Evolutionary conservation across 2,329 filamentous ascomycete genomes (phyloP).

Genomic region (Aspergillus intermedius): DNA sequence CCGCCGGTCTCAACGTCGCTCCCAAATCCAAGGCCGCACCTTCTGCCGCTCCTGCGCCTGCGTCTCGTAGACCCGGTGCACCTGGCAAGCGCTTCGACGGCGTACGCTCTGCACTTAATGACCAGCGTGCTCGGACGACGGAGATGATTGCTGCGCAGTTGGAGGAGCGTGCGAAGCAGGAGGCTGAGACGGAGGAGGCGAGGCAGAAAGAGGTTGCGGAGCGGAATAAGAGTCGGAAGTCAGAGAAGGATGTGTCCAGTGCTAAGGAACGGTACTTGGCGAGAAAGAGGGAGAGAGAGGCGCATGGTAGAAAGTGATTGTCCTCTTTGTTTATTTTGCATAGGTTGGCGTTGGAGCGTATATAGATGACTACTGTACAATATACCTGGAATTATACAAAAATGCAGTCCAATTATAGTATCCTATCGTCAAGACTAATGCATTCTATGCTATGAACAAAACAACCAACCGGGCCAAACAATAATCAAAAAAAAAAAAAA

Average conservation of each 20-base stretch:
- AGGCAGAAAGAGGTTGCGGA: slow-evolving; percentile 48
- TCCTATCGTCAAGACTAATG: neutral
- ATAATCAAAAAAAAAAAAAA: neutral
- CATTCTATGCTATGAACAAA: slow-evolving; percentile 2
- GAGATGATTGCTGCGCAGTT: slow-evolving; percentile 56
- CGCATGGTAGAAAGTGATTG: slow-evolving; percentile 17
- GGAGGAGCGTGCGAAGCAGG: slow-evolving; percentile 49
- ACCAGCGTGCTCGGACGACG: slow-evolving; percentile 51
- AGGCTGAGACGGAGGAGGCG: slow-evolving; percentile 52
- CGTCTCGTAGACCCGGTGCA: slow-evolving; percentile 10
- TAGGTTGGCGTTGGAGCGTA: neutral
- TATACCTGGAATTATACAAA: neutral
- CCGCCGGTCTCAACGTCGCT: slow-evolving; percentile 56
- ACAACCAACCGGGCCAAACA: neutral
- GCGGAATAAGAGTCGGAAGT: slow-evolving; percentile 54
- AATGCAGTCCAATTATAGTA: neutral
- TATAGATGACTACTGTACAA: neutral
- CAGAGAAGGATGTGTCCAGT: slow-evolving; percentile 51
- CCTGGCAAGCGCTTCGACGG: slow-evolving; percentile 16
- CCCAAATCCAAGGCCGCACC: slow-evolving; percentile 44
- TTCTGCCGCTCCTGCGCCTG: slow-evolving; percentile 10
- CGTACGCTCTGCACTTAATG: slow-evolving; percentile 12
- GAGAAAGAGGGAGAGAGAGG: slow-evolving; percentile 49
- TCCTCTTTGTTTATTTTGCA: neutral
- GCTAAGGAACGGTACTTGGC: slow-evolving; percentile 57